These are phyloP conservation scores for Dactylellina sp. DNA, from an alignment of 2,329 filamentous ascomycete genomes.

Conservation along the genomic window DNA sequence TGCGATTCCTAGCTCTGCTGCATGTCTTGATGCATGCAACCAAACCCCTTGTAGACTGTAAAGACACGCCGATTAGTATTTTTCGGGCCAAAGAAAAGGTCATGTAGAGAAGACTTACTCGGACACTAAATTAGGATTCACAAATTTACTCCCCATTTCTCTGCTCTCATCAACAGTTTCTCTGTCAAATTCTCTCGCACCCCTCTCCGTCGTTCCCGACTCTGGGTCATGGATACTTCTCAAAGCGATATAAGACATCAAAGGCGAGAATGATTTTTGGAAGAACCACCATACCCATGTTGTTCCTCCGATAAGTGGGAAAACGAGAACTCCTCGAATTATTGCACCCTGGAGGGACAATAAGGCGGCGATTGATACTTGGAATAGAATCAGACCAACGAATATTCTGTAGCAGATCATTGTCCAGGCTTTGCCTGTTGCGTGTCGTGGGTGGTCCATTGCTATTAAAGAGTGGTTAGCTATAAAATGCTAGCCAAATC, in stretches of 20 bases:
- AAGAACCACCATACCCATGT: constrained; percentile 92
- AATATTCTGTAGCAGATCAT: constrained; percentile 96
- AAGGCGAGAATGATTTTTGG: constrained; percentile 80
- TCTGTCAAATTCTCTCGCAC: constrained; percentile 66
- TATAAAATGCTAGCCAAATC: neutral
- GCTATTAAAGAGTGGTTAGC: constrained; percentile 62
- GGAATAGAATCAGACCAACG: constrained; percentile 86
- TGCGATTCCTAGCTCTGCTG: neutral
- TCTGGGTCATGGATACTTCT: constrained; percentile 79
- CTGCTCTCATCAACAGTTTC: constrained; percentile 77
- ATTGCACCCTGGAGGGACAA: constrained; percentile 81
- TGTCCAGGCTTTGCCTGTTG: constrained; percentile 91
- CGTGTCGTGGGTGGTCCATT: constrained; percentile 96
- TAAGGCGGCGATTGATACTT: constrained; percentile 88
- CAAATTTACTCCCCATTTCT: constrained; percentile 76
- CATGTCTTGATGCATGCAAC: constrained; percentile 20
- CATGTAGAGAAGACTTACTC: constrained; percentile 68
- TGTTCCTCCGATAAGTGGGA: constrained; percentile 81
- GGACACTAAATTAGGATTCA: constrained; percentile 79
- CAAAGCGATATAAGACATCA: constrained; percentile 92
- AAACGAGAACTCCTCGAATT: constrained; percentile 76
- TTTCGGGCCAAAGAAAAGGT: too few species aligned
- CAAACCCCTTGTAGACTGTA: constrained; percentile 44
- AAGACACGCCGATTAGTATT: constrained; percentile 3
- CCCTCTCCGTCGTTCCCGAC: constrained; percentile 43